These are phyloP conservation scores for Gracilaria vermiculophylla DNA, from an alignment of 23 red algal species.

Conservation along the genomic window DNA sequence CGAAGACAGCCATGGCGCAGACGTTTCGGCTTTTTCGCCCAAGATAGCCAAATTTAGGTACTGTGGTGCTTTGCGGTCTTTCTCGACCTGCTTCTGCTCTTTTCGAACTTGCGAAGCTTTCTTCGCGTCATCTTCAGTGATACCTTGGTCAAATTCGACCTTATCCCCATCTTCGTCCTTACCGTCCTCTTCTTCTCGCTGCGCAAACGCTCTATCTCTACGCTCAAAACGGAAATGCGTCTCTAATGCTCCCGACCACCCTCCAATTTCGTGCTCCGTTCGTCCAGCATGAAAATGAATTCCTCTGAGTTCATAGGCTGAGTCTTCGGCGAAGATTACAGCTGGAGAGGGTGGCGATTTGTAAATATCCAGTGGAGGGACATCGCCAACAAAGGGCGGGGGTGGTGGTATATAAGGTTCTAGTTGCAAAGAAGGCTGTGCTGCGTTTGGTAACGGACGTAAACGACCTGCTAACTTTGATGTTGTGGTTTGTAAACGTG, in stretches of 20 bases:
- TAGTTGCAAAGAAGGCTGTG: constrained; percentile 17
- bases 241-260: constrained; percentile 39
- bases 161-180: background rate
- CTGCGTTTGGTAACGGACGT: constrained; percentile 32
- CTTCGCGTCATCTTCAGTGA: background rate
- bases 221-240: constrained; percentile 70
- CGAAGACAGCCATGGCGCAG: constrained; percentile 22
- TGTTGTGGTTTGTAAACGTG: constrained; percentile 13
- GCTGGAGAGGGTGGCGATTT: constrained; percentile 31
- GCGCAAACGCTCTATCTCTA: background rate
- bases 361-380: constrained; percentile 63
- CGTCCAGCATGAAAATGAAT: constrained; percentile 59
- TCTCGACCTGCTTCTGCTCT: background rate
- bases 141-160: background rate
- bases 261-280: constrained; percentile 57
- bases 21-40: background rate
- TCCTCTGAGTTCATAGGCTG: constrained; percentile 9
- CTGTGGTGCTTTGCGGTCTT: constrained; percentile 12
- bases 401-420: constrained; percentile 63
- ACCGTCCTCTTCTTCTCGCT: background rate
- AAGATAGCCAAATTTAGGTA: constrained; percentile 18
- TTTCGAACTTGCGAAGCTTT: background rate
- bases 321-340: constrained; percentile 9
- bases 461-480: background rate
- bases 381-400: constrained; percentile 69